A percentile compares a stretch with the other conserved stretches of the same genome.
Conservation (phyloP, 2,329 filamentous ascomycete species). For the Blastomyces parvus region DNA sequence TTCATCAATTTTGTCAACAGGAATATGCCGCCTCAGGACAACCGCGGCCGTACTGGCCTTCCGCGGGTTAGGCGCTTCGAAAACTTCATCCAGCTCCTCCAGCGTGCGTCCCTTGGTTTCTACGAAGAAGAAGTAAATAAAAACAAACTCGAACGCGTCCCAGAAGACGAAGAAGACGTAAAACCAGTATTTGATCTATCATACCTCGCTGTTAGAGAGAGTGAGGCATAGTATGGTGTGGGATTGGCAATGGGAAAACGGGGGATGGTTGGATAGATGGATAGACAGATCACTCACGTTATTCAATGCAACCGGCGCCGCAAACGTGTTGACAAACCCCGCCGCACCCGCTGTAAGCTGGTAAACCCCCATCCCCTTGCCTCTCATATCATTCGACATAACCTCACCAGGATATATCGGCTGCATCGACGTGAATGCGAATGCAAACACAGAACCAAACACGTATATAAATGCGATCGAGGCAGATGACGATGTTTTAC, state of each 20-base stretch:
- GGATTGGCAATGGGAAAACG: not conserved
- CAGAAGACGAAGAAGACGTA: constrained; percentile 28
- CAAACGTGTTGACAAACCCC: constrained; percentile 10
- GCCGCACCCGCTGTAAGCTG: constrained; percentile 13
- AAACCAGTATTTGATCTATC: constrained; percentile 20
- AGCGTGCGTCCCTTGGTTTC: constrained; percentile 26
- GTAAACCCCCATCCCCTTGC: constrained; percentile 45
- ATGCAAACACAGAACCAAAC: constrained; percentile 13
- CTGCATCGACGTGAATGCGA: constrained; percentile 23
- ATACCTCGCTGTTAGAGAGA: not conserved
- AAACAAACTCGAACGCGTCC: constrained; percentile 21
- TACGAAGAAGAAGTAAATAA: constrained; percentile 28
- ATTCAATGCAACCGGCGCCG: constrained; percentile 7
- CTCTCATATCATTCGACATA: constrained; percentile 45
- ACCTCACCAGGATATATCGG: constrained; percentile 43
- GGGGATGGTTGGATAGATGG: not conserved
- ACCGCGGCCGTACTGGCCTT: constrained; percentile 5
- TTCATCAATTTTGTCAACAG: not conserved
- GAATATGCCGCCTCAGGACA: not conserved
- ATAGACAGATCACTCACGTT: constrained; percentile 2
- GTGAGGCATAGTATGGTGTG: not conserved
- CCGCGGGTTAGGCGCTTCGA: constrained; percentile 19
- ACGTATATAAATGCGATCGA: constrained; percentile 14
- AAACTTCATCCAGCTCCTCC: constrained; percentile 37
- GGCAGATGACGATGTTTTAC: constrained; percentile 13